These are phyloP conservation scores for Nepenthes mirabilis DNA, from an alignment of 148 eudicot genomes.

Conservation along the genomic window DNA sequence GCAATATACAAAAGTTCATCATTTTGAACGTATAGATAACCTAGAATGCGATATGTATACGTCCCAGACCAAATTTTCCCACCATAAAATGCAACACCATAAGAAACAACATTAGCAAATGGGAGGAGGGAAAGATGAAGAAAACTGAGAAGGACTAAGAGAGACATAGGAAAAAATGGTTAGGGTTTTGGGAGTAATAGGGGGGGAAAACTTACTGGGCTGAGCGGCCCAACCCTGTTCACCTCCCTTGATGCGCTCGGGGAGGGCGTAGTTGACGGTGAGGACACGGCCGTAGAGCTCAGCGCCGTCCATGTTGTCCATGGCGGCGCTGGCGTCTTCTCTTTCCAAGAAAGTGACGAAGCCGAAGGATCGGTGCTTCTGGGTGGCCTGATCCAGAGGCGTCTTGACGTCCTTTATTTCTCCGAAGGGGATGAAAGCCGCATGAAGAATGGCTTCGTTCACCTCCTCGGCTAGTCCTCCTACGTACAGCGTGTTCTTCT, in stretches of 20 bases:
- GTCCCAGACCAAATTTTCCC: too few relatives aligned
- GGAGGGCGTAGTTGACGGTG: conserved; percentile 89
- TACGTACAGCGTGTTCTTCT: conserved; percentile 96
- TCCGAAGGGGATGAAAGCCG: conserved; percentile 92
- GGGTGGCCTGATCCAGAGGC: conserved; percentile 82
- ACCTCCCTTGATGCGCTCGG: conserved; percentile 92
- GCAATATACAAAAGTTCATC: too few relatives aligned
- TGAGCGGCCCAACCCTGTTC: conserved; percentile 99
- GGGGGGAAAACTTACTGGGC: conserved; percentile 44
- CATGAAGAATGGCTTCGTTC: conserved; percentile 70
- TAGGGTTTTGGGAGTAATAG: conserved; percentile 3
- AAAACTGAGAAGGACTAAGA: too few relatives aligned
- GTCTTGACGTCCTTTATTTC: conserved; percentile 97
- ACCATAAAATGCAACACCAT: too few relatives aligned
- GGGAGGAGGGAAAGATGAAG: too few relatives aligned
- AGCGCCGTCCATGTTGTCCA: conserved; percentile 98
- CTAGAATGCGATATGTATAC: too few relatives aligned
- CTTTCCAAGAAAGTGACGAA: conserved; percentile 85
- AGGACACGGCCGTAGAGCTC: conserved; percentile 93
- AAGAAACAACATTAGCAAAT: too few relatives aligned
- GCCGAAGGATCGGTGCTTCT: conserved; percentile 93
- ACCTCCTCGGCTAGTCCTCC: conserved; percentile 95
- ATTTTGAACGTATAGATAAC: too few relatives aligned
- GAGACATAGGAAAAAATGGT: background rate
- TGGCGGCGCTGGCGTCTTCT: conserved; percentile 90